phyloP scores from a whole-genome alignment of 1,284 basidiomycete genomes.

The Naganishia albida region DNA sequence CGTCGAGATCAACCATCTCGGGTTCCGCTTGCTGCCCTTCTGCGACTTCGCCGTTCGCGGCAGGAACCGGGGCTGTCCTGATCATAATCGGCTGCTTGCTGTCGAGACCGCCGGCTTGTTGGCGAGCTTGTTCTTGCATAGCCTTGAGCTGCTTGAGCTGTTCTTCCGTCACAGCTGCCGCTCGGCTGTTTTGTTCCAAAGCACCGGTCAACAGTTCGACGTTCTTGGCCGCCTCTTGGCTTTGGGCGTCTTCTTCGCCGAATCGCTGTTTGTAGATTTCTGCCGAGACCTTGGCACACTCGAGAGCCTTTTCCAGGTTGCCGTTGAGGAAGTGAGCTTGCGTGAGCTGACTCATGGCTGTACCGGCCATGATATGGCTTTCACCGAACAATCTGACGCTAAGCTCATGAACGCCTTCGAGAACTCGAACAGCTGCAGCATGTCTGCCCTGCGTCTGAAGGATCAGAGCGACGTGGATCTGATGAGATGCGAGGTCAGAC shows the following conservation, averaged over 20 bases:
- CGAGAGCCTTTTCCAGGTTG: constrained; percentile 53
- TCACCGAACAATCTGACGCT: constrained; percentile 47
- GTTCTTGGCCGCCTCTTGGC: constrained; percentile 55
- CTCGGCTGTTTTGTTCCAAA: constrained; percentile 49
- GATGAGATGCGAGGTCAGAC: constrained; percentile 16
- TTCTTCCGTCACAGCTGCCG: constrained; percentile 39
- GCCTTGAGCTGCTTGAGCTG: constrained; percentile 45
- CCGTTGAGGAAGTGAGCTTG: constrained; percentile 54
- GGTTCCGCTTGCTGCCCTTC: constrained; percentile 31
- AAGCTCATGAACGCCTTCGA: constrained; percentile 45
- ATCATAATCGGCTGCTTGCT: constrained; percentile 32
- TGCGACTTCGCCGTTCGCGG: constrained; percentile 32
- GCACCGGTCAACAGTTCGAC: constrained; percentile 53
- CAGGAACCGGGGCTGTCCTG: constrained; percentile 26
- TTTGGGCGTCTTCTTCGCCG: constrained; percentile 52
- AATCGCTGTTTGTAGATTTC: constrained; percentile 52
- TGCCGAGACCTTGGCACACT: constrained; percentile 50
- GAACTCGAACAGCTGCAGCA: constrained; percentile 45
- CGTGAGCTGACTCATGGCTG: constrained; percentile 52
- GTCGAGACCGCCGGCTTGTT: constrained; percentile 30
- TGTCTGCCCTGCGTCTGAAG: constrained; percentile 52
- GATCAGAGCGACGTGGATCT: constrained; percentile 53
- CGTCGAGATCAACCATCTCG: constrained; percentile 19
- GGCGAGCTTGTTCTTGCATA: constrained; percentile 37
- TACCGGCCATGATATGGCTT: constrained; percentile 48